These are phyloP conservation scores for Tieghemiomyces parasiticus DNA, from an alignment of 192 early-diverging fungal species.

Conservation along the genomic window DNA sequence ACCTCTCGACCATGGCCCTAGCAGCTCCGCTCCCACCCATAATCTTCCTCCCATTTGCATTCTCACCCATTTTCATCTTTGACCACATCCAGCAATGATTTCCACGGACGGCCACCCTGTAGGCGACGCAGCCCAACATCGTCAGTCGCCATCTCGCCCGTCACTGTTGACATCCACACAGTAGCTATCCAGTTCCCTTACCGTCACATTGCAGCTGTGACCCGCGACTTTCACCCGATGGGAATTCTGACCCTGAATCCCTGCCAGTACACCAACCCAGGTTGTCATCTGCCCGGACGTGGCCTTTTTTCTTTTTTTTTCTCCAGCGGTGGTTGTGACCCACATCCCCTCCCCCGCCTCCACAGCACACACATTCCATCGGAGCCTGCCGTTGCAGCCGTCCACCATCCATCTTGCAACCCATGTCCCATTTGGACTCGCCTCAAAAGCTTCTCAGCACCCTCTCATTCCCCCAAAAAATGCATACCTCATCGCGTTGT, in stretches of 20 bases:
- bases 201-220: too few relatives aligned
- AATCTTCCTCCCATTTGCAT: neutral
- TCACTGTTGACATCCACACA: neutral
- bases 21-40: neutral
- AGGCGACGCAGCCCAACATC: too few relatives aligned
- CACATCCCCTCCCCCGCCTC: neutral
- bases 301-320: neutral
- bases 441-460: neutral
- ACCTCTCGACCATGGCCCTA: neutral
- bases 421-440: neutral
- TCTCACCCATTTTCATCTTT: neutral
- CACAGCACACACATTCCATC: neutral
- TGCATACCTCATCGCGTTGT: too few relatives aligned
- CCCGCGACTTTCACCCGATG: neutral
- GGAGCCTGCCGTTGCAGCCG: neutral
- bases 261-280: neutral
- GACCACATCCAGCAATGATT: neutral
- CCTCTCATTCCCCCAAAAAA: neutral
- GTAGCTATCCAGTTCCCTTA: neutral
- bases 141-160: too few relatives aligned
- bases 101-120: neutral
- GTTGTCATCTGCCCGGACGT: neutral
- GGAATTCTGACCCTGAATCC: neutral
- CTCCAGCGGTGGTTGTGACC: neutral
- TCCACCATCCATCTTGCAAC: neutral